These are phyloP conservation scores for Dorcoceras hygrometricum DNA, from an alignment of 257 asterid genomes.

Conservation along the genomic window DNA sequence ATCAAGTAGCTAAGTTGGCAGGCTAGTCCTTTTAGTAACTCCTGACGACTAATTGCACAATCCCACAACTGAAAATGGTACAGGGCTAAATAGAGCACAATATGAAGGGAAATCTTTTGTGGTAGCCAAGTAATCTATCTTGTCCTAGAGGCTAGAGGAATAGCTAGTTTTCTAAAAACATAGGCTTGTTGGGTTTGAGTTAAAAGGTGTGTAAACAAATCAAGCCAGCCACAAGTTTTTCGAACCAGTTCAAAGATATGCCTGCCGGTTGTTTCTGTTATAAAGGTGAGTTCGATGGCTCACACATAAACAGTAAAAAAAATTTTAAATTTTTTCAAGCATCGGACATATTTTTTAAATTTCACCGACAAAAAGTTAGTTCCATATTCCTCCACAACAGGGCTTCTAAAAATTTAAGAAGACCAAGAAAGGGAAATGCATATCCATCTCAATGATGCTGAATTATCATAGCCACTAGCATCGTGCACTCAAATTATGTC, in stretches of 20 bases:
- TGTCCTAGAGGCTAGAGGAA: not conserved
- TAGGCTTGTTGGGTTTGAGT: not conserved
- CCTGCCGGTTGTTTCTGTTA: too few species aligned
- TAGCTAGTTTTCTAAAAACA: not conserved
- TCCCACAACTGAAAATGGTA: constrained; percentile 10
- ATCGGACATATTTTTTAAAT: too few species aligned
- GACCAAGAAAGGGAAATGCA: constrained; percentile 26
- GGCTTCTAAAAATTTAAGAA: not conserved
- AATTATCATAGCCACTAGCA: constrained; percentile 39
- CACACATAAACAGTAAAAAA: too few species aligned
- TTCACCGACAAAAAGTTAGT: too few species aligned
- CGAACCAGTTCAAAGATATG: too few species aligned
- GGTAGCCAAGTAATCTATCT: not conserved
- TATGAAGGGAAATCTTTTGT: not conserved
- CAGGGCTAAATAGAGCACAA: not conserved
- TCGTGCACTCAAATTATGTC: constrained; percentile 10
- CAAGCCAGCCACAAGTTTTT: not conserved
- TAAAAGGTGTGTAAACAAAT: not conserved
- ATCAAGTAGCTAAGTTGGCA: constrained; percentile 7
- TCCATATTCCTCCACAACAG: constrained; percentile 1
- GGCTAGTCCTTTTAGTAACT: not conserved
- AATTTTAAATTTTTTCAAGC: too few species aligned
- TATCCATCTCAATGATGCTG: constrained; percentile 33
- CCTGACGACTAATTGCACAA: constrained; percentile 12
- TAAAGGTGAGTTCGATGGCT: too few species aligned